Conservation (phyloP, 163 green algal species). For the Trebouxia gelatinosa region DNA sequence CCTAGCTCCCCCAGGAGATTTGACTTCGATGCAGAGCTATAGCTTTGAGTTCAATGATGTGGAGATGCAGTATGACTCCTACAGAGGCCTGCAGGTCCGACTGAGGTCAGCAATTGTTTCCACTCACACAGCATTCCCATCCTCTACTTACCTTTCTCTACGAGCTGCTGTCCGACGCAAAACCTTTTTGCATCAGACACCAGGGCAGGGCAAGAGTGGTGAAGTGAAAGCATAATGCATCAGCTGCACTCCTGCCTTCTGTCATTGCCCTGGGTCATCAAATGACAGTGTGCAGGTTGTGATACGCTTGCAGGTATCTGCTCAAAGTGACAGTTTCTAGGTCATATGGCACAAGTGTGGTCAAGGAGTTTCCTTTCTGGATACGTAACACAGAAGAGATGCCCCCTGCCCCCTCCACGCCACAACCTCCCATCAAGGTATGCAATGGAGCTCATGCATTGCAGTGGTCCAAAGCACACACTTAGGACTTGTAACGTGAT, state of each 20-base stretch:
- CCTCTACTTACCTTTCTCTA: too few species aligned
- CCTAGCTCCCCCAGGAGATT: slow-evolving; percentile 80
- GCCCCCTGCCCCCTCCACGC: not conserved
- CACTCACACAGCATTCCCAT: too few species aligned
- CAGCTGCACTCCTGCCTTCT: not conserved
- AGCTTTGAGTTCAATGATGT: slow-evolving; percentile 95
- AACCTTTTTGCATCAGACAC: too few species aligned
- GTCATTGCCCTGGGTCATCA: not conserved
- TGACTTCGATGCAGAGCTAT: slow-evolving; percentile 64
- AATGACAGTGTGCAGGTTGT: not conserved
- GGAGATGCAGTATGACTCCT: slow-evolving; percentile 97
- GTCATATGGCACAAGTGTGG: slow-evolving; percentile 72
- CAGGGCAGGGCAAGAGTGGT: too few species aligned
- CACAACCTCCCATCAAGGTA: slow-evolving; percentile 59
- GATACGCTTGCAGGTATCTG: slow-evolving; percentile 76
- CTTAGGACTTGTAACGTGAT: too few species aligned
- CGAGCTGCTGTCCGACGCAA: too few species aligned
- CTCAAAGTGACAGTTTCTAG: slow-evolving; percentile 85
- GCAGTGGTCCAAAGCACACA: too few species aligned
- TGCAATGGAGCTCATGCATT: too few species aligned
- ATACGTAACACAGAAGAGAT: slow-evolving; percentile 77
- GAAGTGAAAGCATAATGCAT: not conserved
- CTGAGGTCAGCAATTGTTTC: slow-evolving; percentile 66
- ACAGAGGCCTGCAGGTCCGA: slow-evolving; percentile 84
- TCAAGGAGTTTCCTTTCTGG: slow-evolving; percentile 91